A percentile compares a stretch with the other conserved stretches of the same genome.
Conservation (phyloP, 306 rosid genomes). For the Comarum palustre region DNA sequence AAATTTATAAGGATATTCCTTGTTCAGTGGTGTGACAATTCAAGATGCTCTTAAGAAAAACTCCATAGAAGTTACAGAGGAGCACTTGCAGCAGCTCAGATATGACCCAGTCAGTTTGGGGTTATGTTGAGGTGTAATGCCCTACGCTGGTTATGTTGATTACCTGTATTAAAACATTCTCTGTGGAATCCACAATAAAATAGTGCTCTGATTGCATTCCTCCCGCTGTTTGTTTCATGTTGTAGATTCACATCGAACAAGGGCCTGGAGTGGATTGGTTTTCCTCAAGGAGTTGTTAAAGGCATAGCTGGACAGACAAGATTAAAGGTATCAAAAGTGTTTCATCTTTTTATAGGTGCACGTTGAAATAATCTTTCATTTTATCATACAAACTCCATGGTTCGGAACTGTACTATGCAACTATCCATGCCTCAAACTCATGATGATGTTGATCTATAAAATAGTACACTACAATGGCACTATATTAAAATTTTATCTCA, state of each 20-base stretch:
- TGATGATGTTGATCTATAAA: neutral
- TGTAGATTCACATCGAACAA: conserved; percentile 93
- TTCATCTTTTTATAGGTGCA: conserved; percentile 2
- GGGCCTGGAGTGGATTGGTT: conserved; percentile 82
- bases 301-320: conserved; percentile 98
- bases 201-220: conserved; percentile 6
- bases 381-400: neutral
- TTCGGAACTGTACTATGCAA: neutral
- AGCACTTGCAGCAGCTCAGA: conserved; percentile 58
- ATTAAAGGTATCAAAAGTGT: conserved; percentile 48
- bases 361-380: neutral
- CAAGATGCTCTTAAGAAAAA: conserved; percentile 62
- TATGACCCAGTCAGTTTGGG: conserved; percentile 89
- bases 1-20: conserved; percentile 19
- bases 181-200: neutral
- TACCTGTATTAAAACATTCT: neutral
- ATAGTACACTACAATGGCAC: neutral
- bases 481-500: neutral
- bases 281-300: conserved; percentile 83
- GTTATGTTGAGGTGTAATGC: conserved; percentile 75
- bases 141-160: conserved; percentile 3
- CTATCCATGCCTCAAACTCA: neutral
- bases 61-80: conserved; percentile 57
- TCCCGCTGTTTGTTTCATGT: conserved; percentile 1
- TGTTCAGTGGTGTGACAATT: conserved; percentile 56